Conservation (phyloP, 495 filamentous ascomycete genomes). For the Penicillium goetzii region DNA sequence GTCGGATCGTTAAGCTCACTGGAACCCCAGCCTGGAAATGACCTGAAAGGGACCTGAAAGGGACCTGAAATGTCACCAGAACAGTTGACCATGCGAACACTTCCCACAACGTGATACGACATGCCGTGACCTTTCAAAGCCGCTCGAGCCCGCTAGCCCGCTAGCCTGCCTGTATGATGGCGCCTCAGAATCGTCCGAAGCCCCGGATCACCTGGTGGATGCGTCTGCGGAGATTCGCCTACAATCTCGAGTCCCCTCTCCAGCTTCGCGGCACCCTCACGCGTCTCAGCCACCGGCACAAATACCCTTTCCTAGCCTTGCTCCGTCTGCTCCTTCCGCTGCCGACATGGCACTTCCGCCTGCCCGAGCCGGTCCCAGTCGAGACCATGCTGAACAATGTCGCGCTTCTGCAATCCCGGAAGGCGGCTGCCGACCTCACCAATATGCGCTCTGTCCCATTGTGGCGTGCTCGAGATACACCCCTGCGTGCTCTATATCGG, state of each 20-base stretch:
- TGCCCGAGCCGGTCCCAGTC: conserved; percentile 28
- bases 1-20: not conserved
- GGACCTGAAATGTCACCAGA: not conserved
- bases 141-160: not conserved
- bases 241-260: conserved; percentile 30
- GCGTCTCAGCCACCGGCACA: conserved; percentile 30
- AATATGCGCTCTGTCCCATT: conserved; percentile 39
- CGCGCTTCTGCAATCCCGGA: conserved; percentile 24
- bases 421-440: conserved; percentile 25
- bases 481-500: conserved; percentile 43
- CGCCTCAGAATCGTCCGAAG: conserved; percentile 19
- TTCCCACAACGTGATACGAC: not conserved
- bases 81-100: conserved; percentile 1
- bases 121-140: conserved; percentile 6
- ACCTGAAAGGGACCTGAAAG: not conserved
- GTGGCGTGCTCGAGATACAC: conserved; percentile 43
- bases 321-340: conserved; percentile 31
- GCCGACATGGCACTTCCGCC: conserved; percentile 32
- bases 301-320: conserved; percentile 30
- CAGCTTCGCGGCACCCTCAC: conserved; percentile 28
- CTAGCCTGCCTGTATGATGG: conserved; percentile 11
- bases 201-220: conserved; percentile 29
- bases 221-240: conserved; percentile 30
- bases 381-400: conserved; percentile 18
- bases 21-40: not conserved